Evolutionary conservation across 768 basidiomycete genomes (phyloP).

Genomic region (Mycena venus): DNA sequence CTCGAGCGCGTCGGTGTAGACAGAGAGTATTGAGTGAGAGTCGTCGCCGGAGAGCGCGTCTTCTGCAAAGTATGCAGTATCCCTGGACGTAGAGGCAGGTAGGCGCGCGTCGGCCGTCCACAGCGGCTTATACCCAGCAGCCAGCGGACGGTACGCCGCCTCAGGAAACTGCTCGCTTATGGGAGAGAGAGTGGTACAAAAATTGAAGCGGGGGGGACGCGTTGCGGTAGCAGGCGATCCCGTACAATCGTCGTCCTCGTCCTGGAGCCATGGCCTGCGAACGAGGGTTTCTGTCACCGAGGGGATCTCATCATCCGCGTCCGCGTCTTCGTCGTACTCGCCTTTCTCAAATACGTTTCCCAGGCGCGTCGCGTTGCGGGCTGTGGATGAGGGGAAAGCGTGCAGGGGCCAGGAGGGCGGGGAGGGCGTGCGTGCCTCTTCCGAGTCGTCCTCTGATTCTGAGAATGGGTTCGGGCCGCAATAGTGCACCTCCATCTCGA

Average conservation of each 20-base stretch:
- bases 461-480: neutral
- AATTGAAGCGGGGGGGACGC: slow-evolving; percentile 1
- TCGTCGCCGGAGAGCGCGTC: slow-evolving; percentile 4
- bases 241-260: slow-evolving; percentile 27
- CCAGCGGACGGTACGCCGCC: neutral
- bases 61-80: neutral
- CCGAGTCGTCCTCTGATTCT: slow-evolving; percentile 29
- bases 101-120: slow-evolving; percentile 12
- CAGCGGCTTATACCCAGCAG: neutral
- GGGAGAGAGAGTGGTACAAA: neutral
- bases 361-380: neutral
- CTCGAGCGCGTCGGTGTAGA: slow-evolving; percentile 26
- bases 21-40: neutral
- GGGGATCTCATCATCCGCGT: neutral
- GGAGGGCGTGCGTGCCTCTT: slow-evolving; percentile 32
- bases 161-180: slow-evolving; percentile 14
- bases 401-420: slow-evolving; percentile 23
- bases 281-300: slow-evolving; percentile 16
- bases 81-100: neutral
- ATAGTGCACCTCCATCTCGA: neutral
- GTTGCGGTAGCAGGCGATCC: neutral
- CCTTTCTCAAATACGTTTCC: slow-evolving; percentile 31
- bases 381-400: neutral
- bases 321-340: slow-evolving; percentile 37
- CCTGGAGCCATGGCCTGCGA: slow-evolving; percentile 25